These are phyloP conservation scores for Cymbopogon flexuosus DNA, from an alignment of 202 grass and related monocot genomes.

Conservation along the genomic window DNA sequence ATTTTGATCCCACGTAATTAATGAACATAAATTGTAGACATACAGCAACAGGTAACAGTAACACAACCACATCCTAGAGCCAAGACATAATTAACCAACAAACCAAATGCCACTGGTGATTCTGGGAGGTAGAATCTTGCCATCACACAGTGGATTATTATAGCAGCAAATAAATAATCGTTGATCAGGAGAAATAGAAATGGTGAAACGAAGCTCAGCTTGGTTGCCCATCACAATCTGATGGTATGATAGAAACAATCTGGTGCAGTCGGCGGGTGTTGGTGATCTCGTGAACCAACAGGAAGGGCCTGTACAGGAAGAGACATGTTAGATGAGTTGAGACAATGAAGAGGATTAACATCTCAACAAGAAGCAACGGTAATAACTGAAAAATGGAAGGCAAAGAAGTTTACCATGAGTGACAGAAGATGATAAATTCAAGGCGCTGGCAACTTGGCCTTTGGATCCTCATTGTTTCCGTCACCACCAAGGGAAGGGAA, in stretches of 20 bases:
- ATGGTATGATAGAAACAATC: background rate
- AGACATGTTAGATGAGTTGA: background rate
- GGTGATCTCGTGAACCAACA: background rate
- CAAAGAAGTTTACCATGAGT: background rate
- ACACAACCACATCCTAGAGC: background rate
- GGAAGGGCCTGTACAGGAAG: conserved; percentile 10
- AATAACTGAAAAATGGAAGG: background rate
- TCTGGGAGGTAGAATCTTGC: background rate
- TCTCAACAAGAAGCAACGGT: background rate
- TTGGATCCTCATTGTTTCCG: conserved; percentile 27
- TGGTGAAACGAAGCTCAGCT: conserved; percentile 11
- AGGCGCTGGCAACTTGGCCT: conserved; percentile 27
- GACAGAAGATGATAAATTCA: conserved; percentile 24
- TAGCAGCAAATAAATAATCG: background rate
- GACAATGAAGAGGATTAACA: background rate
- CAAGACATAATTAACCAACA: conserved; percentile 14
- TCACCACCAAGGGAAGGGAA: conserved; percentile 80
- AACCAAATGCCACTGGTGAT: background rate
- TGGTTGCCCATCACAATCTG: conserved; percentile 20
- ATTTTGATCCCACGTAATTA: background rate
- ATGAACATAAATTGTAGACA: conserved; percentile 19
- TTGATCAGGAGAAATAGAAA: conserved; percentile 4
- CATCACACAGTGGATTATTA: conserved; percentile 25
- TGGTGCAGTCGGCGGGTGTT: background rate
- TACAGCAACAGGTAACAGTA: background rate